Evolutionary conservation across 2,329 filamentous ascomycete species (phyloP), one percentile per base, ranked within the genome.

Genomic region (Stachybotrys chartarum): DNA sequence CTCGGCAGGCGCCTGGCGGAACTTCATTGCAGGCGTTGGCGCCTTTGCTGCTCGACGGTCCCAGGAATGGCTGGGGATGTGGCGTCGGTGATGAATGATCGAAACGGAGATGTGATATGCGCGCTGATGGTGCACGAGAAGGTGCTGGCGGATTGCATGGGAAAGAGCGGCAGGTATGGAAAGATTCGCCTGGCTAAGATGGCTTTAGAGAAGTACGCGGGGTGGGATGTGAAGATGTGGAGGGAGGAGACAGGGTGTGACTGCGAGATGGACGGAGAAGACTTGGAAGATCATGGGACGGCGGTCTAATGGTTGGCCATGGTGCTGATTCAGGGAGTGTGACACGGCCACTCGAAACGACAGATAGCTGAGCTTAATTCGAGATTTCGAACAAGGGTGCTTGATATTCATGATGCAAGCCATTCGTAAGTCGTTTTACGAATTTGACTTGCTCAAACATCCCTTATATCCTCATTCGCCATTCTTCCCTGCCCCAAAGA

Each of bases 81-180:
- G 12, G 63, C 63, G 16, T 70, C 68, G 12, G 44, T 76, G 14
- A 72, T 65, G 10, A 8, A 6, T 18, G 45, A 47, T 18, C 12
- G 17, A 18, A 70, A 70, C 6, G 82, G 61, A 69, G 80, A 76
- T 61, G 81, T 92, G 6, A 75, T 90, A 1, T 88, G 87, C 7
- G 90, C 83, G 30, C 78, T 96, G 7, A 78, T 95, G 66, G 79
- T 97, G 14, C 93, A 97, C 65, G 81, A 84, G 12, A 69, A 78
- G 47, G 80, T 91, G 10, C 70, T 90, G n/a, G 82, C 84, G 1
- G 77, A 84, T 59, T 82, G 78, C 1, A 74, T 77, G 42, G 82
- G 82, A 1, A 81, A 78, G 60, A 91, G 85, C 52, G 81, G 82
- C 0, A 78, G 88, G 50, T 88, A 91, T 70, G 91, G 90, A 0